Conservation (phyloP, 2,329 filamentous ascomycete genomes). For the Aspergillus carbonarius region DNA sequence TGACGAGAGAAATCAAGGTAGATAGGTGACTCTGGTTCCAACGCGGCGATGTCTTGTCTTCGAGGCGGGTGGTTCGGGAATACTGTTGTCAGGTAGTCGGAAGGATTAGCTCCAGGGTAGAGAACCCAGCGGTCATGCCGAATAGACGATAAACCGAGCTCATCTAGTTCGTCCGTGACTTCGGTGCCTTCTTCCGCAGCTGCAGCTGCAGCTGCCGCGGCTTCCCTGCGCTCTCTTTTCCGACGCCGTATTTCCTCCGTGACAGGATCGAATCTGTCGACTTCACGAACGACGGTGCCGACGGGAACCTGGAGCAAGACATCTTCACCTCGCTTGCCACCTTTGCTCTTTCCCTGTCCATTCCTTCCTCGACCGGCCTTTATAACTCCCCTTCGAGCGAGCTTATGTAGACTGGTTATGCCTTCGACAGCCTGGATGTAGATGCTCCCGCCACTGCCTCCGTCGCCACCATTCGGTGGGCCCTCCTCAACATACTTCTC, state of each 20-base stretch:
- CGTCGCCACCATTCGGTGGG: conserved; percentile 91
- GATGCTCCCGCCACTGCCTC: conserved; percentile 84
- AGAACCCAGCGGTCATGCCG: conserved; percentile 76
- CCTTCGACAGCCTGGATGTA: conserved; percentile 92
- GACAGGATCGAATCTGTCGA: conserved; percentile 74
- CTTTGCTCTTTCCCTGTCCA: conserved; percentile 49
- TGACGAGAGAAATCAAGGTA: conserved; percentile 70
- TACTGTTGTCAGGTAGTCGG: conserved; percentile 62
- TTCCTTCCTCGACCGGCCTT: conserved; percentile 47
- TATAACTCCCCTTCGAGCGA: conserved; percentile 70
- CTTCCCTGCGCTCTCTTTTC: conserved; percentile 9
- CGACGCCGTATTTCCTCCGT: conserved; percentile 59
- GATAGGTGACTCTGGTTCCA: conserved; percentile 72
- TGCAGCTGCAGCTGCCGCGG: conserved; percentile 36
- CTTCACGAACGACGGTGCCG: conserved; percentile 83
- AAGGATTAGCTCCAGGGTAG: conserved; percentile 75
- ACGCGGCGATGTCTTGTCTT: conserved; percentile 57
- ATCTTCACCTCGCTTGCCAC: conserved; percentile 80
- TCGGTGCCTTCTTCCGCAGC: conserved; percentile 52
- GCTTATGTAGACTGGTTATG: conserved; percentile 89
- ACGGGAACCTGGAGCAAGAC: conserved; percentile 87
- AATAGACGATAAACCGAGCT: conserved; percentile 42
- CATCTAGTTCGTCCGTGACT: conserved; percentile 41
- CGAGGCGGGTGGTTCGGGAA: conserved; percentile 60
- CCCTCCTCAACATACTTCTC: conserved; percentile 88